Conservation (phyloP, 148 eudicot genomes). For the Salicornia ramosissima region DNA sequence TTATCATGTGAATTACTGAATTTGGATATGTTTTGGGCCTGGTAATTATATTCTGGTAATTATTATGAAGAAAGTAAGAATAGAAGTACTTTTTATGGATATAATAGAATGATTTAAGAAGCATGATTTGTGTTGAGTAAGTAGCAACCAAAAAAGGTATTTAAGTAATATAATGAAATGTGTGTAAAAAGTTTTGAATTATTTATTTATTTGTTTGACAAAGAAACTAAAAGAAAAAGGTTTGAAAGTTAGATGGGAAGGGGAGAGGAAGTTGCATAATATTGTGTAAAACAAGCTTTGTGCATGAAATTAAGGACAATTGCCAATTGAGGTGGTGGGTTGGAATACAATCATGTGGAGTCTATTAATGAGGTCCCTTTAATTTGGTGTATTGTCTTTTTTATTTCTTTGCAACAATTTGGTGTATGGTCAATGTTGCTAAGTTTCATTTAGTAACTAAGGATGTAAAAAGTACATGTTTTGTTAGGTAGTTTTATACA, state of each 20-base stretch:
- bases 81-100: no score
- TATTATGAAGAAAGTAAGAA: no score
- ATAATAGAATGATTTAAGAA: no score
- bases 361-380: not conserved
- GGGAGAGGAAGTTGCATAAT: not conserved
- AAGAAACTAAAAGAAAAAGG: no score
- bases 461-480: not conserved
- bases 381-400: not conserved
- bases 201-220: no score
- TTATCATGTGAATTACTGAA: no score
- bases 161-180: no score
- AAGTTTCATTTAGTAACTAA: not conserved
- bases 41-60: no score
- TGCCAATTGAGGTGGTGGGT: slow-evolving; percentile 1
- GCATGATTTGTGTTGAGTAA: no score
- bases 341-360: slow-evolving; percentile 5
- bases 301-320: slow-evolving; percentile 2
- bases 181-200: not conserved
- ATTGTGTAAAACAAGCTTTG: slow-evolving; percentile 2
- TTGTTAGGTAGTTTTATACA: not conserved
- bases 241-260: not conserved
- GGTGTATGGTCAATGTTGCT: slow-evolving; percentile 4
- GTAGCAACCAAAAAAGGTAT: no score
- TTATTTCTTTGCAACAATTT: not conserved
- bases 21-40: no score